Evolutionary conservation across 2,329 filamentous ascomycete genomes (phyloP).

Genomic region (Aquanectria penicillioides): DNA sequence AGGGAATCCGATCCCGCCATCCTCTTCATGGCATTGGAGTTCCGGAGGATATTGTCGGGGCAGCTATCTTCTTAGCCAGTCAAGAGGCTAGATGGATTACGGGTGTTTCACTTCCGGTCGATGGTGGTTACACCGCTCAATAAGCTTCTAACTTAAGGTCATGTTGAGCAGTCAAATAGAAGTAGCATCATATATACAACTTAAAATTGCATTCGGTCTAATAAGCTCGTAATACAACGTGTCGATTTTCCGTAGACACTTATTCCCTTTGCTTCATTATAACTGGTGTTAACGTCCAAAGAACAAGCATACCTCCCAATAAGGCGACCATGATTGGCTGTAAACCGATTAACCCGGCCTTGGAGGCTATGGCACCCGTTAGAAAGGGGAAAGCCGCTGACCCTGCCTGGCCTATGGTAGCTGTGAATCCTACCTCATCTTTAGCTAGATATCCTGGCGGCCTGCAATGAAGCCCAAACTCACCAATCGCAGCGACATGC

Average conservation of each 20-base stretch:
- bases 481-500: conserved; percentile 9
- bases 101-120: conserved; percentile 49
- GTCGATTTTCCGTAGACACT: too few species aligned
- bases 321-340: conserved; percentile 15
- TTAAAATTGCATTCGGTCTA: too few species aligned
- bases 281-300: background rate
- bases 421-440: background rate
- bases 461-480: background rate
- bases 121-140: conserved; percentile 52
- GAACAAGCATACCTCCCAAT: background rate
- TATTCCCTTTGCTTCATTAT: too few species aligned
- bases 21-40: conserved; percentile 42
- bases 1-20: conserved; percentile 31
- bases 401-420: conserved; percentile 10
- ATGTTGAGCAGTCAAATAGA: too few species aligned
- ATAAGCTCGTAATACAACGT: too few species aligned
- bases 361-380: conserved; percentile 11
- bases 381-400: conserved; percentile 13
- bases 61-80: conserved; percentile 51
- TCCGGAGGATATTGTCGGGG: conserved; percentile 43
- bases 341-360: conserved; percentile 1
- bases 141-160: too few species aligned
- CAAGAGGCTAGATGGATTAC: conserved; percentile 55
- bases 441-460: background rate
- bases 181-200: too few species aligned